phyloP scores from a whole-genome alignment of 2,329 filamentous ascomycete species.

The Colletotrichum liaoningense region DNA sequence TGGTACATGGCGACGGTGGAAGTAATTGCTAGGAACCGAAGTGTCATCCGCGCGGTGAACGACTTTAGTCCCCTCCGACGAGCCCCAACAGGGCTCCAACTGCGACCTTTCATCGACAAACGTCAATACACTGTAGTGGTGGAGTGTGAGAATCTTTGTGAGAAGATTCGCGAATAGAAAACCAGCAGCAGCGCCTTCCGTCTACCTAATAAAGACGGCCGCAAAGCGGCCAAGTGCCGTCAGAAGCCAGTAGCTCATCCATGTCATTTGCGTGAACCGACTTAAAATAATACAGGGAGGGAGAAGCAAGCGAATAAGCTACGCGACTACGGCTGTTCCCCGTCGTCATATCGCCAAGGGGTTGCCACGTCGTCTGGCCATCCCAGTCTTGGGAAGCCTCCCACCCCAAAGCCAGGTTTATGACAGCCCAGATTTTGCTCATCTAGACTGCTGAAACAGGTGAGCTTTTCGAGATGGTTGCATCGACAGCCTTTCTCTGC shows the following conservation, averaged over 20 bases:
- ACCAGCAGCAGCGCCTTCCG: background rate
- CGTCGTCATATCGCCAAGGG: conserved; percentile 8
- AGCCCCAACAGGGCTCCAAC: conserved; percentile 23
- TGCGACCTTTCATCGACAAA: conserved; percentile 23
- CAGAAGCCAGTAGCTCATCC: background rate
- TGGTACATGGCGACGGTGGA: conserved; percentile 24
- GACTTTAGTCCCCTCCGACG: conserved; percentile 14
- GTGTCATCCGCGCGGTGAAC: conserved; percentile 7
- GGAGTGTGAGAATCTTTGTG: background rate
- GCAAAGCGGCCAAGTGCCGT: conserved; percentile 8
- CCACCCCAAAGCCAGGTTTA: background rate
- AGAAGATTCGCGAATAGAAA: background rate
- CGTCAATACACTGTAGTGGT: too few species aligned
- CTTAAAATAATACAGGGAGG: conserved; percentile 21
- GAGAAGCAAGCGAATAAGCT: background rate
- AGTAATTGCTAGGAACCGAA: conserved; percentile 18
- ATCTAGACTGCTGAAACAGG: conserved; percentile 18
- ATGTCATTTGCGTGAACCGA: conserved; percentile 1
- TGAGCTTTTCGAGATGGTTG: background rate
- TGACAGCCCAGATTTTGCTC: background rate
- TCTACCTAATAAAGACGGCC: conserved; percentile 17
- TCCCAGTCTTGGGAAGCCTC: conserved; percentile 16
- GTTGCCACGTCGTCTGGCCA: conserved; percentile 24
- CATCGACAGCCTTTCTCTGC: background rate
- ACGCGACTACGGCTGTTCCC: background rate